Evolutionary conservation across 2,329 filamentous ascomycete species (phyloP).

Genomic region (Pyrenophora seminiperda): DNA sequence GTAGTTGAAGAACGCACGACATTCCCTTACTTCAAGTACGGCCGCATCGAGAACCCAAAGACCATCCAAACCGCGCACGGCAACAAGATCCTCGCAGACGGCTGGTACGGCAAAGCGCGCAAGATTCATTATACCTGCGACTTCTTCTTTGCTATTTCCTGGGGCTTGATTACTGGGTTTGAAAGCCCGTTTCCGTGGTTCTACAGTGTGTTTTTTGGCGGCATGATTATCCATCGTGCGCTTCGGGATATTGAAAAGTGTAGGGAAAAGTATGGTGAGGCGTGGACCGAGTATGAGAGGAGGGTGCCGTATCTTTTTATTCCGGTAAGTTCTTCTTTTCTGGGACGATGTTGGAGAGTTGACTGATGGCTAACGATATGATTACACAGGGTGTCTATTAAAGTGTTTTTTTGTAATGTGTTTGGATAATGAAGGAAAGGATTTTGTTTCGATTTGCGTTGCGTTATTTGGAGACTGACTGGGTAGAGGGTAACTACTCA

Average conservation of each 20-base stretch:
- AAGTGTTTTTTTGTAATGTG: no score
- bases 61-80: slow-evolving; percentile 74
- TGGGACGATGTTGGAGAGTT: no score
- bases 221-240: slow-evolving; percentile 81
- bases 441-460: no score
- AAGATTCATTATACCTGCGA: slow-evolving; percentile 85
- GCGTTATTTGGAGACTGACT: no score
- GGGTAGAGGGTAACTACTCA: no score
- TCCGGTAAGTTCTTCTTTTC: slow-evolving; percentile 57
- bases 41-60: slow-evolving; percentile 78
- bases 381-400: no score
- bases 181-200: slow-evolving; percentile 86
- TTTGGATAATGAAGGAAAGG: no score
- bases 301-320: slow-evolving; percentile 85
- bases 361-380: no score
- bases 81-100: slow-evolving; percentile 79
- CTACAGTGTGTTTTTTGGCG: slow-evolving; percentile 79
- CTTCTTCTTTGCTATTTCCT: slow-evolving; percentile 74
- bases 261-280: slow-evolving; percentile 77
- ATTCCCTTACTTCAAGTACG: slow-evolving; percentile 91
- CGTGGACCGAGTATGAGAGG: slow-evolving; percentile 80
- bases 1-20: slow-evolving; percentile 71
- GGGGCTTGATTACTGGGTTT: slow-evolving; percentile 84
- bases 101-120: slow-evolving; percentile 76
- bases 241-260: slow-evolving; percentile 76